These are phyloP conservation scores for Nitzschia putrida DNA, from an alignment of 108 stramenopile genomes.

Conservation along the genomic window DNA sequence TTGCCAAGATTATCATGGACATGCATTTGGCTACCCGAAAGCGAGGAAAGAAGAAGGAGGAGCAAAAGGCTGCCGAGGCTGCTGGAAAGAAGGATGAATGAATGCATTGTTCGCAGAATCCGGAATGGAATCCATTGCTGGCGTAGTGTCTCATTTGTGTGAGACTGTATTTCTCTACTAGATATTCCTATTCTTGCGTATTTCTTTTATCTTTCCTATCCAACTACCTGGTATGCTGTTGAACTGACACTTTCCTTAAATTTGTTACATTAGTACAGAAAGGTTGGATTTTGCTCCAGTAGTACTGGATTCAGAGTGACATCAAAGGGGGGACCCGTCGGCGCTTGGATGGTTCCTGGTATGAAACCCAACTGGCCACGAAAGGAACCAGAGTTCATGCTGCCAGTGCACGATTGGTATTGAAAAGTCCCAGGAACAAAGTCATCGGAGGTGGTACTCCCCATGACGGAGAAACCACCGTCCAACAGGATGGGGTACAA, in stretches of 20 bases:
- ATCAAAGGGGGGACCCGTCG: constrained; percentile 24
- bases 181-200: too few relatives aligned
- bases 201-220: too few relatives aligned
- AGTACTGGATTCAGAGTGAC: constrained; percentile 24
- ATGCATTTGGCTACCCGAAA: constrained; percentile 94
- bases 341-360: constrained; percentile 22
- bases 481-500: constrained; percentile 52
- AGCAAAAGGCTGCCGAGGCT: constrained; percentile 50
- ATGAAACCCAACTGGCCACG: constrained; percentile 27
- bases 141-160: too few relatives aligned
- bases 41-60: constrained; percentile 92
- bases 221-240: too few relatives aligned
- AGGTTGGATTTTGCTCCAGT: constrained; percentile 13
- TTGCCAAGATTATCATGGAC: constrained; percentile 63
- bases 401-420: constrained; percentile 38
- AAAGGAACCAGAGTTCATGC: constrained; percentile 20
- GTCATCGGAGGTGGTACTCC: background rate
- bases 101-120: background rate
- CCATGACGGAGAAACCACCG: constrained; percentile 34
- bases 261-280: constrained; percentile 13
- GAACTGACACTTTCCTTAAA: too few relatives aligned
- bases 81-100: constrained; percentile 23
- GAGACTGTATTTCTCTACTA: too few relatives aligned
- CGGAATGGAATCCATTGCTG: background rate
- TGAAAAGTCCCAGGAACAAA: constrained; percentile 20